These are phyloP conservation scores for Coemansia sp. DNA, from an alignment of 192 early-diverging fungal genomes.

Conservation along the genomic window DNA sequence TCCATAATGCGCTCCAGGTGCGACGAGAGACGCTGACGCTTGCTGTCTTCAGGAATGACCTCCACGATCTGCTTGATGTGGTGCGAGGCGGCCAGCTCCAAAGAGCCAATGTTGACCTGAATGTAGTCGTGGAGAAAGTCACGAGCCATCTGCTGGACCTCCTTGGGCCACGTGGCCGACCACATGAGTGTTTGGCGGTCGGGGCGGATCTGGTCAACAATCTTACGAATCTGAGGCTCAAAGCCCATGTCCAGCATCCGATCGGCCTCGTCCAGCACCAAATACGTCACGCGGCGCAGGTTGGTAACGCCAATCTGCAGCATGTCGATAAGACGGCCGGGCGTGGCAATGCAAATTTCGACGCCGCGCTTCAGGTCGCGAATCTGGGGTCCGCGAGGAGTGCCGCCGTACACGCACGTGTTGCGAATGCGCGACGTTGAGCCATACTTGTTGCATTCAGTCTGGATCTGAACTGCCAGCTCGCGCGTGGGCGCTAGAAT, in stretches of 20 bases:
- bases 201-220: constrained; percentile 94
- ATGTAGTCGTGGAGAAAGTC: constrained; percentile 92
- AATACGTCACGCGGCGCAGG: constrained; percentile 88
- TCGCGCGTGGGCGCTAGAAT: constrained; percentile 96
- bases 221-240: constrained; percentile 96
- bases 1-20: constrained; percentile 83
- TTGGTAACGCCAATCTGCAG: constrained; percentile 84
- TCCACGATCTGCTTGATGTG: constrained; percentile 90
- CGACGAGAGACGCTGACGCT: constrained; percentile 66
- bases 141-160: constrained; percentile 85
- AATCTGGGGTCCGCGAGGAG: constrained; percentile 85
- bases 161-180: constrained; percentile 99
- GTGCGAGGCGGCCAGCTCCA: constrained; percentile 88
- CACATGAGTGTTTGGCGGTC: constrained; percentile 99
- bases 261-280: constrained; percentile 99
- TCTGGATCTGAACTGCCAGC: constrained; percentile 94
- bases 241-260: constrained; percentile 99
- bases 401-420: constrained; percentile 94
- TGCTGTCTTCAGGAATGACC: constrained; percentile 81
- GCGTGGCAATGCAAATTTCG: constrained; percentile 96
- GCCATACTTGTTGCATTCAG: constrained; percentile 92
- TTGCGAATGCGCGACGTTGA: constrained; percentile 83
- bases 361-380: constrained; percentile 79
- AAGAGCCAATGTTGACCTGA: constrained; percentile 93
- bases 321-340: constrained; percentile 97